Evolutionary conservation across 495 filamentous ascomycete species (phyloP).

Genomic region (Xylaria nigripes): DNA sequence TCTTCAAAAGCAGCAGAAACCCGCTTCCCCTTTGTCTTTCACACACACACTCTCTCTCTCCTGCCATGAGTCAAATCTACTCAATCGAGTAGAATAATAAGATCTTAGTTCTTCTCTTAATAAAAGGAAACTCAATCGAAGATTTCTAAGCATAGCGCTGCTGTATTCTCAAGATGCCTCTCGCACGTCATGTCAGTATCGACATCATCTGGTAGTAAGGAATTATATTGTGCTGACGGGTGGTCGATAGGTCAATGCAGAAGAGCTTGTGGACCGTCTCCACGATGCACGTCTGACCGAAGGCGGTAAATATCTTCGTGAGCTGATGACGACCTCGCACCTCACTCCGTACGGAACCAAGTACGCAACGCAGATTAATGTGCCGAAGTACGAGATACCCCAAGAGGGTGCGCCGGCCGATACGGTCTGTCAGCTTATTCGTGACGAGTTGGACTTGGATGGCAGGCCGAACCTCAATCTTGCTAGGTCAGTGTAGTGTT

Average conservation of each 20-base stretch:
- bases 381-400: conserved; percentile 63
- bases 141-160: no score
- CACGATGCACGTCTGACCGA: conserved; percentile 36
- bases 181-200: not conserved
- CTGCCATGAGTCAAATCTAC: no score
- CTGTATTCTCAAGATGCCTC: not conserved
- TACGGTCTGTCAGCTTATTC: conserved; percentile 58
- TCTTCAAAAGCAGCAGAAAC: no score
- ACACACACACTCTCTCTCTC: no score
- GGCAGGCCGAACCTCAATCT: conserved; percentile 66
- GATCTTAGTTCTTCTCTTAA: no score
- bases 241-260: conserved; percentile 48
- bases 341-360: conserved; percentile 56
- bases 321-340: conserved; percentile 38
- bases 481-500: conserved; percentile 35
- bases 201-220: not conserved
- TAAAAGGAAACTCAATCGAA: no score
- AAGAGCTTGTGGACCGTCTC: conserved; percentile 50
- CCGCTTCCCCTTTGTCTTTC: no score
- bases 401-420: conserved; percentile 54
- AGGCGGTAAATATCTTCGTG: conserved; percentile 34
- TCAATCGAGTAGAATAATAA: no score
- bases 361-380: conserved; percentile 51
- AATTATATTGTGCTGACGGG: not conserved
- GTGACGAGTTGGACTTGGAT: conserved; percentile 67